Evolutionary conservation across 2,329 filamentous ascomycete species (phyloP).

Genomic region (Moelleriella libera): DNA sequence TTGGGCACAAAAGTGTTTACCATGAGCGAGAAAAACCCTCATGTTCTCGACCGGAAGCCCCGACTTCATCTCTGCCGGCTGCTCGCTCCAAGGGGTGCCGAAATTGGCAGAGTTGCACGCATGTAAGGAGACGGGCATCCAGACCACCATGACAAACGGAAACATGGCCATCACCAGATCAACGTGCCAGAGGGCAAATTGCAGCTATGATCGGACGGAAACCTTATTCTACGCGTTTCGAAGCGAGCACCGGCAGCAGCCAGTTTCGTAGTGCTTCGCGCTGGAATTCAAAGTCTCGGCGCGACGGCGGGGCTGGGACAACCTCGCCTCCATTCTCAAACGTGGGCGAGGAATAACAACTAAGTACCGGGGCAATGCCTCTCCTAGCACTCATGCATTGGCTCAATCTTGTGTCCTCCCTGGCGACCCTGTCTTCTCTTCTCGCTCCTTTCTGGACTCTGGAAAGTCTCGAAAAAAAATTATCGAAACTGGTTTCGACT

Average conservation of each 20-base stretch:
- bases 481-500: background rate
- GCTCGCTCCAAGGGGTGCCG: too few species aligned
- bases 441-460: background rate
- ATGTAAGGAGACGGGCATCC: background rate
- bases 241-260: background rate
- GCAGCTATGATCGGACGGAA: background rate
- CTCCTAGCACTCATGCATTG: background rate
- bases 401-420: background rate
- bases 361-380: background rate
- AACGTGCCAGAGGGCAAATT: background rate
- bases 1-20: too few species aligned
- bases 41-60: too few species aligned
- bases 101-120: background rate
- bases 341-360: background rate
- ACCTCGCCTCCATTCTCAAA: background rate
- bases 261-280: constrained; percentile 5
- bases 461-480: background rate
- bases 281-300: constrained; percentile 12
- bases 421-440: background rate
- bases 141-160: background rate
- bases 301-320: constrained; percentile 7
- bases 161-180: too few species aligned
- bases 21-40: too few species aligned
- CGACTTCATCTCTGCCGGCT: too few species aligned
- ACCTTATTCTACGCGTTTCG: background rate